A percentile compares a stretch with the other conserved stretches of the same genome.
Evolutionary conservation across 345 rosid species (phyloP).

Genomic region (Boechera retrofracta): DNA sequence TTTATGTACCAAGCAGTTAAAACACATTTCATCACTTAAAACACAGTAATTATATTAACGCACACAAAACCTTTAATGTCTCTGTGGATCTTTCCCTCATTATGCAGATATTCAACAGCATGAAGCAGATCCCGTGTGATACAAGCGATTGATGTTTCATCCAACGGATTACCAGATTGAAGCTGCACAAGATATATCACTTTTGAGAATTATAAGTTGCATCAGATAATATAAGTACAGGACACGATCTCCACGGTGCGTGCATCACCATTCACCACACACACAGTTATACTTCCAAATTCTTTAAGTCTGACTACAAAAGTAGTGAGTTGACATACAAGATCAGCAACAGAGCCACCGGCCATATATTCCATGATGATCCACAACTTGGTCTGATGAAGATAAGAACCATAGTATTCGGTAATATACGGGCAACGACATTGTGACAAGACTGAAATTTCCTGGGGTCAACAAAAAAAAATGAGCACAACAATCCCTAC

Average conservation of each 20-base stretch:
- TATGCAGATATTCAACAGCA: conserved; percentile 93
- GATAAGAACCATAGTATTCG: conserved; percentile 95
- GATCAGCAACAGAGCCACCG: conserved; percentile 99
- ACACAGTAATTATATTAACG: neutral
- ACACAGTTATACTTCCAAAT: conserved; percentile 13
- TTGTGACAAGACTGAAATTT: conserved; percentile 93
- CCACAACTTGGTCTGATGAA: conserved; percentile 95
- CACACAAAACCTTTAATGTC: conserved; percentile 83
- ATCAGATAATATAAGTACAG: neutral
- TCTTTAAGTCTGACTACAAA: conserved; percentile 20
- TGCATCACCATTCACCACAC: conserved; percentile 12
- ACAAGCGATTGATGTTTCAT: conserved; percentile 86
- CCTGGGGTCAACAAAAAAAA: conserved; percentile 55
- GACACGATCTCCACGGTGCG: neutral
- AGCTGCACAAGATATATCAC: conserved; percentile 60
- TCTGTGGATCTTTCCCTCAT: conserved; percentile 94
- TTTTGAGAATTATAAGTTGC: conserved; percentile 26
- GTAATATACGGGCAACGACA: conserved; percentile 96
- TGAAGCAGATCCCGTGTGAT: conserved; percentile 91
- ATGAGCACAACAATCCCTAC: conserved; percentile 32
- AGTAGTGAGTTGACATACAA: conserved; percentile 68
- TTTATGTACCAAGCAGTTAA: conserved; percentile 31
- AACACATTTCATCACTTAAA: conserved; percentile 6
- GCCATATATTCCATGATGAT: conserved; percentile 99
- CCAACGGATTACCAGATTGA: conserved; percentile 85